Evolutionary conservation across 768 basidiomycete genomes (phyloP).

Genomic region (Strobilomyces echinocephalus): DNA sequence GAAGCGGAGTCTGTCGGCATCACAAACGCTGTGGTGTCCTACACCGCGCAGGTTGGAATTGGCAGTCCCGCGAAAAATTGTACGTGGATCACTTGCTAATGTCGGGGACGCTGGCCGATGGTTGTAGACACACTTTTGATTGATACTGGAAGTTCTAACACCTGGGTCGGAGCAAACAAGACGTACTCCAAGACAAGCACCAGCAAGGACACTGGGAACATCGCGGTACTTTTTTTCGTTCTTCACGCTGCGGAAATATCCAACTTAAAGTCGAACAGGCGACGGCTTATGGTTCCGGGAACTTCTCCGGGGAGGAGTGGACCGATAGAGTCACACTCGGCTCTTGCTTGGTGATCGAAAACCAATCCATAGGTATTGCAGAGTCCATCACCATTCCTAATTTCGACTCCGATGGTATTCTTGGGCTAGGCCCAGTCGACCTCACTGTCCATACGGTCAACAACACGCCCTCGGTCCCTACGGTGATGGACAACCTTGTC

Average conservation of each 20-base stretch:
- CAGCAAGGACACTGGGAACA: conserved; percentile 19
- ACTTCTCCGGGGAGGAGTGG: conserved; percentile 7
- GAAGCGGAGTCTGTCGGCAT: conserved; percentile 3
- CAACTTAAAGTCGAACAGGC: neutral
- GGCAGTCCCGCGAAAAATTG: conserved; percentile 19
- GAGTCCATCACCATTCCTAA: too few species aligned
- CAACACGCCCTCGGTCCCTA: conserved; percentile 20
- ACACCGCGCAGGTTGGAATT: conserved; percentile 24
- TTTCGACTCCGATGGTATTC: conserved; percentile 34
- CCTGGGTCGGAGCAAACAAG: conserved; percentile 27
- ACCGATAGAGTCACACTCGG: conserved; percentile 3
- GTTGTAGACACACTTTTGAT: conserved; percentile 22
- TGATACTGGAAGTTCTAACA: conserved; percentile 28
- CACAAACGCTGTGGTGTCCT: conserved; percentile 20
- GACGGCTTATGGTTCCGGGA: conserved; percentile 4
- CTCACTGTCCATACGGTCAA: conserved; percentile 27
- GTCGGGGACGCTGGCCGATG: neutral
- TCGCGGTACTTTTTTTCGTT: neutral
- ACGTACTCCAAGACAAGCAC: conserved; percentile 26
- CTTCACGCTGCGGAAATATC: neutral
- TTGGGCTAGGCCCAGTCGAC: conserved; percentile 33
- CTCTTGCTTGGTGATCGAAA: neutral
- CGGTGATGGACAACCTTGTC: conserved; percentile 34
- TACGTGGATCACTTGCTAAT: neutral
- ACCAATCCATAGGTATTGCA: conserved; percentile 37